Percentiles rank a stretch among this genome's conserved stretches.
Evolutionary conservation across 257 asterid genomes (phyloP).

Genomic region (Solanum tarijense): DNA sequence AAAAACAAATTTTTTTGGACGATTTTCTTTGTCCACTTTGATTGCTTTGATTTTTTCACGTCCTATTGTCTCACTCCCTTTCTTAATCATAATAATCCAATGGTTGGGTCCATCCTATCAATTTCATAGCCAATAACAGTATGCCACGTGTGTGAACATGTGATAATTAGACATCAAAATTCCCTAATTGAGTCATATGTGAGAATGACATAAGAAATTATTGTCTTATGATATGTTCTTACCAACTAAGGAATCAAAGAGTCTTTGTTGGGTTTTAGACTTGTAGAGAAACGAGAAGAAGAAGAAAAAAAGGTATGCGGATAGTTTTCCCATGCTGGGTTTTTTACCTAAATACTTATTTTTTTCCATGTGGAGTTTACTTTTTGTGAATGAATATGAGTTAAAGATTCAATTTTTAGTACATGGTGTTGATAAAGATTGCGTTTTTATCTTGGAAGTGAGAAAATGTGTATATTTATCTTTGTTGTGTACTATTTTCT

Average conservation of each 20-base stretch:
- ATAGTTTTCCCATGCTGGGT: background rate
- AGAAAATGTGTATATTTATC: no score
- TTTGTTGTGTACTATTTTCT: no score
- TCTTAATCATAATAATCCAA: no score
- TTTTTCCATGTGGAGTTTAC: constrained; percentile 7
- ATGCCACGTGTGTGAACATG: background rate
- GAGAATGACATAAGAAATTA: background rate
- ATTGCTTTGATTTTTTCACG: no score
- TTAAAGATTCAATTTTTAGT: constrained; percentile 10
- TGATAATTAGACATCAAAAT: background rate
- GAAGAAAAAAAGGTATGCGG: no score
- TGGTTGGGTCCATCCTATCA: background rate
- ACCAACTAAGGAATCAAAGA: constrained; percentile 23
- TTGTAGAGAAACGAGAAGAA: background rate
- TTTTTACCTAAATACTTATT: background rate
- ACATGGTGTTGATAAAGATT: background rate
- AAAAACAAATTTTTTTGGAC: no score
- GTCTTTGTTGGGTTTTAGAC: constrained; percentile 8
- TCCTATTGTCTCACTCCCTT: no score
- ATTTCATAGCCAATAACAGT: background rate
- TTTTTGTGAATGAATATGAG: background rate
- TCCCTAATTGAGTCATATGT: background rate
- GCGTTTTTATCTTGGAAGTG: no score
- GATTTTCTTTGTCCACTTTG: no score
- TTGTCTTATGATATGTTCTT: constrained; percentile 9